phyloP scores from a whole-genome alignment of 352 stramenopile species.

The Globisporangium megalacanthum region DNA sequence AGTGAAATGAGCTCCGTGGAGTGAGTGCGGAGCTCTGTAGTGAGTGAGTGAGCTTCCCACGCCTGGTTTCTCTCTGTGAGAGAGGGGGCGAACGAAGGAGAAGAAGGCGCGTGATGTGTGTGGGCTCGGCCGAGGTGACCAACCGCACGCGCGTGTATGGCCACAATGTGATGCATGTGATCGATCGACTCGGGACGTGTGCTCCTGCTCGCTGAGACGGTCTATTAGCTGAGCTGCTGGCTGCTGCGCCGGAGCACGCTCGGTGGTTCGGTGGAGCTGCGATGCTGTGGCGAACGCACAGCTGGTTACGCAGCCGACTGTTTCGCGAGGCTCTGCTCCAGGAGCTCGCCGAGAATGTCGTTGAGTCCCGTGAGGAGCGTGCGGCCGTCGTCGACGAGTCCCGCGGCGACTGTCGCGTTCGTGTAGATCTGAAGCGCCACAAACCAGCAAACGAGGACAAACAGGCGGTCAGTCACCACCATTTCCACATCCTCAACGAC shows the following conservation, averaged over 20 bases:
- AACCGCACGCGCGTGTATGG: background rate
- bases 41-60: no score
- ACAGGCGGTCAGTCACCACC: conserved; percentile 3
- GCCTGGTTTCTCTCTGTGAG: no score
- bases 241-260: no score
- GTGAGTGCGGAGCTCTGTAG: no score
- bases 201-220: background rate
- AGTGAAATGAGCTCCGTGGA: conserved; percentile 2
- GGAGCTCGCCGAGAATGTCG: conserved; percentile 89
- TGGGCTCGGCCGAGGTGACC: no score
- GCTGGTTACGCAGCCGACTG: conserved; percentile 28
- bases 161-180: background rate
- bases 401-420: conserved; percentile 97
- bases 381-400: conserved; percentile 96
- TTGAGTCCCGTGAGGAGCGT: conserved; percentile 97
- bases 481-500: background rate
- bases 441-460: conserved; percentile 21
- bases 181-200: background rate
- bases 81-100: no score
- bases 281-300: background rate
- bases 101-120: no score
- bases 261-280: no score
- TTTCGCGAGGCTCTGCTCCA: conserved; percentile 58
- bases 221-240: background rate
- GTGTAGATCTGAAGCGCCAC: conserved; percentile 93